These are phyloP conservation scores for Vicia faba DNA, from an alignment of 306 rosid genomes.

Conservation along the genomic window DNA sequence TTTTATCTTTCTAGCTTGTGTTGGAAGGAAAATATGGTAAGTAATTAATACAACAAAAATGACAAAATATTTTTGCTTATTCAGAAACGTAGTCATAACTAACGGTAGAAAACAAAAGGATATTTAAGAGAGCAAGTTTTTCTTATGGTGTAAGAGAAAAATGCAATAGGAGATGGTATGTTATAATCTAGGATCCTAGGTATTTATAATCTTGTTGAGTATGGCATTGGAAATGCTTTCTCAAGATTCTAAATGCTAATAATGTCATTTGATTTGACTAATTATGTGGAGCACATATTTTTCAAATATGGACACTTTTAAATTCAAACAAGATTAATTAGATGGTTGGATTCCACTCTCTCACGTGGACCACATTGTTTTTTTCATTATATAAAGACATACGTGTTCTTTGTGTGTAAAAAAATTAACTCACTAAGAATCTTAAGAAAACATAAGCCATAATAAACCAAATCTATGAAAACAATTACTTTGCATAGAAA, in stretches of 20 bases:
- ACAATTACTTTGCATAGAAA: too few species aligned
- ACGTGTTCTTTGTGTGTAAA: too few species aligned
- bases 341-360: too few species aligned
- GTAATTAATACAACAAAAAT: conserved; percentile 18
- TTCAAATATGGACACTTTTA: conserved; percentile 23
- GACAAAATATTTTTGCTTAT: not conserved
- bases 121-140: not conserved
- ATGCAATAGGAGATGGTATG: conserved; percentile 17
- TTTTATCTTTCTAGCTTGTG: conserved; percentile 30
- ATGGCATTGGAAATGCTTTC: not conserved
- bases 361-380: too few species aligned
- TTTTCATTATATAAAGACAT: too few species aligned
- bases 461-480: too few species aligned
- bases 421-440: too few species aligned
- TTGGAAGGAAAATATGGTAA: conserved; percentile 3
- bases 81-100: conserved; percentile 3
- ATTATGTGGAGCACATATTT: conserved; percentile 22
- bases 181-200: not conserved
- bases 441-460: too few species aligned
- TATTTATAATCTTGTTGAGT: conserved; percentile 34
- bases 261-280: conserved; percentile 41
- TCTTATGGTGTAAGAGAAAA: not conserved
- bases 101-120: not conserved
- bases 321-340: too few species aligned
- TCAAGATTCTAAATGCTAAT: conserved; percentile 23